These are phyloP conservation scores for Yamadazyma philogaea DNA, from an alignment of 805 yeast species.

Conservation along the genomic window DNA sequence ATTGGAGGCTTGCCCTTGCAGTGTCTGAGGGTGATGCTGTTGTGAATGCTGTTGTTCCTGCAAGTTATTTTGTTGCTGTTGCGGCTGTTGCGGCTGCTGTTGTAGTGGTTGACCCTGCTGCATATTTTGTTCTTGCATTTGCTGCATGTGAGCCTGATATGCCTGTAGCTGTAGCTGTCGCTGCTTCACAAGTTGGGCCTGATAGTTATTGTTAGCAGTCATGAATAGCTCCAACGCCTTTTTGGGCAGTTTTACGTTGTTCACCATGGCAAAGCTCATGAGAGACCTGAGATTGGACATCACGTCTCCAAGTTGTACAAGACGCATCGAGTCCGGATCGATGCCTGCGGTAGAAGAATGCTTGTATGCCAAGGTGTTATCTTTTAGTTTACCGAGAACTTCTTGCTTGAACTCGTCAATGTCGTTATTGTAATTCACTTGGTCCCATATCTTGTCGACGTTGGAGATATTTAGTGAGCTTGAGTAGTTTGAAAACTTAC, in stretches of 20 bases:
- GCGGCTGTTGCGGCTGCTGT: constrained; percentile 2
- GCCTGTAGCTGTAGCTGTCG: constrained; percentile 10
- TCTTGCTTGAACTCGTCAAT: constrained; percentile 11
- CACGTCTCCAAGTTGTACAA: constrained; percentile 72
- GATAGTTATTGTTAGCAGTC: constrained; percentile 23
- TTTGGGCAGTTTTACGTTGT: constrained; percentile 51
- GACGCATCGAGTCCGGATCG: constrained; percentile 62
- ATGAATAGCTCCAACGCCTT: constrained; percentile 49
- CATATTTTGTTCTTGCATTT: constrained; percentile 3
- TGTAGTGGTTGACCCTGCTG: constrained; percentile 5
- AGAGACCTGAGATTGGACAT: constrained; percentile 69
- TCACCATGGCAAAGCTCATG: constrained; percentile 52
- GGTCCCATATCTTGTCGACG: constrained; percentile 7
- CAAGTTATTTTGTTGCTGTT: not conserved
- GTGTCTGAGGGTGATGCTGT: not conserved
- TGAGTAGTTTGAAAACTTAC: constrained; percentile 36
- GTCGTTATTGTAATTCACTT: constrained; percentile 10
- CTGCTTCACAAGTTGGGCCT: constrained; percentile 16
- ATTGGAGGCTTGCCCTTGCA: not conserved
- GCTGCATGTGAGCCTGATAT: constrained; percentile 4
- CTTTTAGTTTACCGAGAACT: constrained; percentile 19
- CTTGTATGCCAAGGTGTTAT: constrained; percentile 42
- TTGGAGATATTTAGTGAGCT: constrained; percentile 18
- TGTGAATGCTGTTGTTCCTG: constrained; percentile 1
- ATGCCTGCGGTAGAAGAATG: constrained; percentile 58